These are phyloP conservation scores for Sporothrix sp. DNA, from an alignment of 2,329 filamentous ascomycete genomes.

Conservation along the genomic window DNA sequence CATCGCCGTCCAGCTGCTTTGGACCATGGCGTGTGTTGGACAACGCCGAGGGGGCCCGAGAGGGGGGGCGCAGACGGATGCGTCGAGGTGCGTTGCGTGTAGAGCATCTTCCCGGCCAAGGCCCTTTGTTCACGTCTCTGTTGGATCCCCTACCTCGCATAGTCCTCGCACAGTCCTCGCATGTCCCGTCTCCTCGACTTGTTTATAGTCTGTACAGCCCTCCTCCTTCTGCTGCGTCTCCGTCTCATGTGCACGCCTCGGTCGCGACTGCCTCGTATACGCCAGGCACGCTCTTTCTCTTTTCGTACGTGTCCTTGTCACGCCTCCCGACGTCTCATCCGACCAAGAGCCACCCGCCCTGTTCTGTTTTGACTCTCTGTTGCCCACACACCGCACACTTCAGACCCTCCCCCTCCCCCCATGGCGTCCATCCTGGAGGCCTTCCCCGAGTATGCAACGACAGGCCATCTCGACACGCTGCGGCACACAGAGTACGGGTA, in stretches of 20 bases:
- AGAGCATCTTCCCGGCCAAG: too few relatives aligned
- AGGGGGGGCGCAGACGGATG: too few relatives aligned
- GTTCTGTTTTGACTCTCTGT: too few relatives aligned
- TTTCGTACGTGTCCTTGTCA: neutral
- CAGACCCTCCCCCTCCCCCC: neutral
- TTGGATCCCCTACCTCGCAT: too few relatives aligned
- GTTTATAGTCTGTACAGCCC: too few relatives aligned
- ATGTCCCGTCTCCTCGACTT: too few relatives aligned
- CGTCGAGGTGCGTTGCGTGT: too few relatives aligned
- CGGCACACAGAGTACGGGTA: slow-evolving; percentile 27
- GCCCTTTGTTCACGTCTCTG: too few relatives aligned
- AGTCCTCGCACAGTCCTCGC: too few relatives aligned
- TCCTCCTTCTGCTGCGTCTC: too few relatives aligned
- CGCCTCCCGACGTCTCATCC: neutral
- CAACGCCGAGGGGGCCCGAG: neutral
- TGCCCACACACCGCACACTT: neutral
- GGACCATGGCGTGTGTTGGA: neutral
- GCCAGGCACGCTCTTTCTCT: neutral
- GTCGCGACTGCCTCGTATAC: too few relatives aligned
- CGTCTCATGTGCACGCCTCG: too few relatives aligned
- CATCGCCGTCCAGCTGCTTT: neutral
- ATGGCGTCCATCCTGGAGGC: slow-evolving; percentile 16
- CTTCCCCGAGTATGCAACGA: slow-evolving; percentile 28
- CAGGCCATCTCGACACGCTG: slow-evolving; percentile 24
- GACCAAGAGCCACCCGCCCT: neutral